Percentiles rank a stretch among this genome's conserved stretches.
phyloP scores from a whole-genome alignment of 495 filamentous ascomycete species.

The Trichocladium uniseriatum region DNA sequence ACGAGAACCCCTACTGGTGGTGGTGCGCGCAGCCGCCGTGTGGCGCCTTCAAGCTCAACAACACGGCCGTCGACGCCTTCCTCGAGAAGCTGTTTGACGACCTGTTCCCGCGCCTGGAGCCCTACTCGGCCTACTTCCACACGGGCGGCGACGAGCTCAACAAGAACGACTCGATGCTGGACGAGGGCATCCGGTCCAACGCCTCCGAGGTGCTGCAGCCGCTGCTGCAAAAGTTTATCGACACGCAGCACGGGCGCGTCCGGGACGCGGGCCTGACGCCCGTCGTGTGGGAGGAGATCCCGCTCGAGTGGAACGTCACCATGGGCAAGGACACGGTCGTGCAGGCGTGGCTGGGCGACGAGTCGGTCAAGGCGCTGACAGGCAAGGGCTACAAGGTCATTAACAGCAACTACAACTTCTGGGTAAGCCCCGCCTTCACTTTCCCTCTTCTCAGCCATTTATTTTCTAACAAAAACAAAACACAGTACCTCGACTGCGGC shows the following conservation, averaged over 20 bases:
- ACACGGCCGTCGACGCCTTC: conserved; percentile 54
- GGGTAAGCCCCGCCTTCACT: conserved; percentile 40
- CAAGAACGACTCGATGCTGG: conserved; percentile 59
- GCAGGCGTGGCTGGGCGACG: conserved; percentile 61
- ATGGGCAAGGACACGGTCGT: conserved; percentile 54
- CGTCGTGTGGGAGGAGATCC: conserved; percentile 77
- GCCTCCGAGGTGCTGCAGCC: conserved; percentile 51
- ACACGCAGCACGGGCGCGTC: conserved; percentile 53
- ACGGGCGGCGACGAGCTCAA: conserved; percentile 81
- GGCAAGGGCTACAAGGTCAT: conserved; percentile 56
- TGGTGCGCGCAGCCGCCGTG: conserved; percentile 70
- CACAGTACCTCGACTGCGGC: conserved; percentile 72
- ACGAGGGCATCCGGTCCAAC: conserved; percentile 58
- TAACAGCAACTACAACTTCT: conserved; percentile 65
- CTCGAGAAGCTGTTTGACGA: conserved; percentile 60
- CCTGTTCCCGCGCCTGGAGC: conserved; percentile 57
- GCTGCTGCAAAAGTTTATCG: conserved; percentile 61
- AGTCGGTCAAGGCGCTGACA: conserved; percentile 45
- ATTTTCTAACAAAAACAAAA: too few relatives aligned
- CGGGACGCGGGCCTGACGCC: conserved; percentile 51
- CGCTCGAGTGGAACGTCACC: conserved; percentile 63
- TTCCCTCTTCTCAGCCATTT: too few relatives aligned
- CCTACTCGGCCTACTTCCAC: conserved; percentile 65
- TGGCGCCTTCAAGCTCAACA: conserved; percentile 65
- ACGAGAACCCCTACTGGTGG: conserved; percentile 55